Conservation (phyloP, 2,329 filamentous ascomycete genomes). For the Sporothrix dimorphospora region DNA sequence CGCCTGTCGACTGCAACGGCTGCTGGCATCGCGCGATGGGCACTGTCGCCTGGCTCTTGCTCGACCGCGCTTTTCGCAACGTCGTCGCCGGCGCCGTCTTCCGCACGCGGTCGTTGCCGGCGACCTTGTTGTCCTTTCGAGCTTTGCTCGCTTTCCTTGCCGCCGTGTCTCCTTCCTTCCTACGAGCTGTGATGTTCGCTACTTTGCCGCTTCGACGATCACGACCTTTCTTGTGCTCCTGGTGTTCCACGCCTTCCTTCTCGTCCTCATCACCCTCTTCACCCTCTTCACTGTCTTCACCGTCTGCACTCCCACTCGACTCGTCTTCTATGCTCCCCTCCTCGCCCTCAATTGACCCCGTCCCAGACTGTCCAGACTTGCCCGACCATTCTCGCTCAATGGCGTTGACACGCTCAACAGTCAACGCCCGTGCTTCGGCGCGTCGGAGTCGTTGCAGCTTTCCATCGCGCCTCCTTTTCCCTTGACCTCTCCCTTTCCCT, state of each 20-base stretch:
- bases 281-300: not conserved
- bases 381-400: constrained; percentile 25
- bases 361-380: not conserved
- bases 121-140: not conserved
- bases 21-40: not conserved
- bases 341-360: no score
- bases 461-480: not conserved
- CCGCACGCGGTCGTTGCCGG: not conserved
- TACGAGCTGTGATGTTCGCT: not conserved
- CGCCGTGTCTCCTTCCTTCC: not conserved
- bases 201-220: not conserved
- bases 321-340: not conserved
- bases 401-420: constrained; percentile 27
- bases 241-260: not conserved
- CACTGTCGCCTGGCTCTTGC: not conserved
- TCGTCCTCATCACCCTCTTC: not conserved
- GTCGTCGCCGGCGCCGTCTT: not conserved
- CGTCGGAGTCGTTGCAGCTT: constrained; percentile 14
- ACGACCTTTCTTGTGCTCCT: not conserved
- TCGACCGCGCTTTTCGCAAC: not conserved
- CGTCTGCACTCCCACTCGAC: no score
- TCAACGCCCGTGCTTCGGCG: constrained; percentile 34
- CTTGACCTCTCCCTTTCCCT: not conserved
- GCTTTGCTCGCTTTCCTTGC: no score
- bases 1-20: not conserved